Conservation (phyloP, 2,329 filamentous ascomycete species). For the Diaporthe vexans region DNA sequence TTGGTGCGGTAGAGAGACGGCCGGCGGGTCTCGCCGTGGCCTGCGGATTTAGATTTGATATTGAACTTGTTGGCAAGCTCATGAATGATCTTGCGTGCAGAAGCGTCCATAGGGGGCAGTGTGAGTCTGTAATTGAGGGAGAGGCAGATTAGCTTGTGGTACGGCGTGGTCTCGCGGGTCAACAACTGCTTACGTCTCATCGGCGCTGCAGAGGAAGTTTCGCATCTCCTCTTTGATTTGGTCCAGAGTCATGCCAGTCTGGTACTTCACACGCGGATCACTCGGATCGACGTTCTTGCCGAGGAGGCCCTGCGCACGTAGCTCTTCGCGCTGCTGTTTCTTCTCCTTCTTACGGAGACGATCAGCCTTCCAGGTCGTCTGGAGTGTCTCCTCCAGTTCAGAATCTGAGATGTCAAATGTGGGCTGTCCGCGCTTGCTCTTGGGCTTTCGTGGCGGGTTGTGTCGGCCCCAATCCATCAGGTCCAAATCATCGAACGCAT, state of each 20-base stretch:
- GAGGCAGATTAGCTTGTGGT: conserved; percentile 36
- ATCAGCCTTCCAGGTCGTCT: conserved; percentile 75
- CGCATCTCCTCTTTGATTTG: conserved; percentile 81
- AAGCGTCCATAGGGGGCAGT: conserved; percentile 87
- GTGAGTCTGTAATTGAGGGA: conserved; percentile 66
- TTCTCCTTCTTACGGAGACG: conserved; percentile 78
- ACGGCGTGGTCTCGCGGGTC: too few relatives aligned
- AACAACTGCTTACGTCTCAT: conserved; percentile 70
- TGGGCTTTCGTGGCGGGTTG: conserved; percentile 72
- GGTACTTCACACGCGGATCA: conserved; percentile 79
- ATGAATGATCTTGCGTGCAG: conserved; percentile 83
- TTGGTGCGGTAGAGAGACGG: conserved; percentile 83
- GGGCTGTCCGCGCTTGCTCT: conserved; percentile 68
- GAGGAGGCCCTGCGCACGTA: conserved; percentile 76
- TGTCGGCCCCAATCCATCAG: conserved; percentile 86
- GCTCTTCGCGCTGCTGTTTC: conserved; percentile 78
- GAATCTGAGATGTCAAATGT: conserved; percentile 73
- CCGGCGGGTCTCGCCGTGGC: conserved; percentile 79
- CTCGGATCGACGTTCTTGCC: conserved; percentile 69
- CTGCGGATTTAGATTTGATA: conserved; percentile 87
- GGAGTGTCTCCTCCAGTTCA: conserved; percentile 74
- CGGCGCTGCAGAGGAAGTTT: conserved; percentile 75
- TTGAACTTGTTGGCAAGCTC: conserved; percentile 81
- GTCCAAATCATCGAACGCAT: conserved; percentile 79
- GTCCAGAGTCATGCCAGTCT: conserved; percentile 77